phyloP scores from a whole-genome alignment of 495 filamentous ascomycete genomes.

The Penicillium coffeae region DNA sequence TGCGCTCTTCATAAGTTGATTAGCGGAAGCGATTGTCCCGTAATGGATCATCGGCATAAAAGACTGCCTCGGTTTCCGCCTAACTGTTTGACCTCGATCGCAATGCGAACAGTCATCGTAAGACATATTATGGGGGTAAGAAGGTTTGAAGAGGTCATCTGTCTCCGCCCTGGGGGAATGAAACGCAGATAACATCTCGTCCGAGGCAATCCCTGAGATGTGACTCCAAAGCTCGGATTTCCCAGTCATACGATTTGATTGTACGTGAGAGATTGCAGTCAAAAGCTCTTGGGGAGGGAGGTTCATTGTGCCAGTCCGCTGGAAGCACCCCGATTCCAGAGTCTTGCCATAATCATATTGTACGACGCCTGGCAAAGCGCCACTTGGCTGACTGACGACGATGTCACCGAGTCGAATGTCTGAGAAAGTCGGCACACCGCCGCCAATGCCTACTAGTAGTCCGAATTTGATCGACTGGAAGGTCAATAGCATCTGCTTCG shows the following conservation, averaged over 20 bases:
- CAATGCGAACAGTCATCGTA: too few species aligned
- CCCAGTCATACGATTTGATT: too few species aligned
- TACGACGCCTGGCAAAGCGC: slow-evolving; percentile 32
- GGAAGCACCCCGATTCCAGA: slow-evolving; percentile 18
- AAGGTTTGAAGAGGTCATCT: too few species aligned
- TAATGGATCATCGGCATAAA: slow-evolving; percentile 23
- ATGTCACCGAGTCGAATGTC: slow-evolving; percentile 44
- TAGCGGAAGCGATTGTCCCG: slow-evolving; percentile 25
- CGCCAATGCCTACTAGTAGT: slow-evolving; percentile 42
- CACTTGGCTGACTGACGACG: slow-evolving; percentile 36
- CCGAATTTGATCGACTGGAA: slow-evolving; percentile 34
- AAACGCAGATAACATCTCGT: too few species aligned
- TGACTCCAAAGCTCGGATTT: too few species aligned
- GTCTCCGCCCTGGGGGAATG: too few species aligned
- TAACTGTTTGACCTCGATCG: slow-evolving; percentile 9
- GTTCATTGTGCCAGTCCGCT: slow-evolving; percentile 28
- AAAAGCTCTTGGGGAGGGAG: slow-evolving; percentile 22
- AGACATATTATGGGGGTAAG: too few species aligned
- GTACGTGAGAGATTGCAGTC: slow-evolving; percentile 23
- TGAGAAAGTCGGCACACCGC: slow-evolving; percentile 27
- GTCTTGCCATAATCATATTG: slow-evolving; percentile 41
- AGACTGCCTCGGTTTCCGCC: slow-evolving; percentile 5
- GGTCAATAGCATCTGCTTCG: slow-evolving; percentile 26
- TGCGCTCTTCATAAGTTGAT: slow-evolving; percentile 21
- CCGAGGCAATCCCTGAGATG: too few species aligned